phyloP scores from a whole-genome alignment of 805 yeast genomes.

The Metschnikowia anglica region DNA sequence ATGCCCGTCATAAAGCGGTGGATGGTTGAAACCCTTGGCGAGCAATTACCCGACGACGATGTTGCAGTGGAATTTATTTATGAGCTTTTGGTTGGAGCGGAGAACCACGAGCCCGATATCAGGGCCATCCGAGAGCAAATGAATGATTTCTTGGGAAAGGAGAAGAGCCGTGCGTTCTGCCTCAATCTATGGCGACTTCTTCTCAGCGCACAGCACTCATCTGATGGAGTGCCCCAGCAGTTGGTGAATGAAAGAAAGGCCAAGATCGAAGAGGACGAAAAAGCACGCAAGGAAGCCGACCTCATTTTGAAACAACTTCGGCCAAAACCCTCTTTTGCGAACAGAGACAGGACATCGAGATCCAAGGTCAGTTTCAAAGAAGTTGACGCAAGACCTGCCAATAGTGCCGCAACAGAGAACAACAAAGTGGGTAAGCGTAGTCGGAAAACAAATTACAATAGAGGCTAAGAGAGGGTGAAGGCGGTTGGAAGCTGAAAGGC shows the following conservation, averaged over 20 bases:
- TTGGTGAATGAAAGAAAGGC: slow-evolving; percentile 25
- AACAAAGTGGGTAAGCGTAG: slow-evolving; percentile 9
- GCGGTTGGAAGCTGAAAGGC: too few relatives aligned
- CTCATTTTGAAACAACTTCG: slow-evolving; percentile 10
- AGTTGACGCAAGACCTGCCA: not conserved
- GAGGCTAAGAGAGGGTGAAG: slow-evolving; percentile 19
- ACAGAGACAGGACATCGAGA: not conserved
- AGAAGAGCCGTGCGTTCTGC: slow-evolving; percentile 41
- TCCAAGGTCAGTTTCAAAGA: not conserved
- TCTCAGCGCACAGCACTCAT: slow-evolving; percentile 43
- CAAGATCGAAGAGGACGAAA: slow-evolving; percentile 10
- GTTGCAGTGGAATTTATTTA: slow-evolving; percentile 45
- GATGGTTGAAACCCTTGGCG: slow-evolving; percentile 34
- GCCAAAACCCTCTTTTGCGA: slow-evolving; percentile 2
- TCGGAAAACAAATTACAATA: slow-evolving; percentile 29
- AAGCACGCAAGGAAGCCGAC: slow-evolving; percentile 12
- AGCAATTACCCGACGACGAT: slow-evolving; percentile 51
- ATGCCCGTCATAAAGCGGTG: slow-evolving; percentile 39
- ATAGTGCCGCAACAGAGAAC: not conserved
- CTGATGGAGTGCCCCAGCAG: slow-evolving; percentile 46
- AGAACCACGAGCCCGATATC: slow-evolving; percentile 37
- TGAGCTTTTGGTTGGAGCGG: slow-evolving; percentile 39
- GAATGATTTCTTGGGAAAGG: slow-evolving; percentile 45
- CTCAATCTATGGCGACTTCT: slow-evolving; percentile 45
- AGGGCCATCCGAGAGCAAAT: slow-evolving; percentile 43